phyloP scores from a whole-genome alignment of 2,329 filamentous ascomycete genomes.

The Calycina marina region DNA sequence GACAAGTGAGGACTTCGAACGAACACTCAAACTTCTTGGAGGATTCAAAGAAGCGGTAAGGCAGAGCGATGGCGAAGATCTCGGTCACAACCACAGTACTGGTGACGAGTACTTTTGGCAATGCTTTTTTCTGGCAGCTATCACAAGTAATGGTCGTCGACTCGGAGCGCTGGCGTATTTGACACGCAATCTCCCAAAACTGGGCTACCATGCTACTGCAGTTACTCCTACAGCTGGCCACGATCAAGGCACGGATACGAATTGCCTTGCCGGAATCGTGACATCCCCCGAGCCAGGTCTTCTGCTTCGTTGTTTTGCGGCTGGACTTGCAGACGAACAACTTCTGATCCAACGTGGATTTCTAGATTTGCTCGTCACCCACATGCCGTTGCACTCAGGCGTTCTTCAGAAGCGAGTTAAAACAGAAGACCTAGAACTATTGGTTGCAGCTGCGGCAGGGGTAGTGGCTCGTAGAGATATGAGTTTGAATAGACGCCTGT shows the following conservation, averaged over 20 bases:
- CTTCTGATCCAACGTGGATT: slow-evolving; percentile 88
- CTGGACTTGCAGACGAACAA: slow-evolving; percentile 76
- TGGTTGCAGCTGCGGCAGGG: slow-evolving; percentile 70
- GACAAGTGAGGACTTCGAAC: slow-evolving; percentile 91
- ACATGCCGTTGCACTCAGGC: slow-evolving; percentile 70
- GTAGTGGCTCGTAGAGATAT: slow-evolving; percentile 87
- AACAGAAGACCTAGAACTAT: slow-evolving; percentile 59
- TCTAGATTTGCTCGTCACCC: slow-evolving; percentile 79
- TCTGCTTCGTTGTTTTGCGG: slow-evolving; percentile 79
- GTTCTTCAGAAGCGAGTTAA: slow-evolving; percentile 67
- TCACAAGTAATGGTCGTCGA: slow-evolving; percentile 74
- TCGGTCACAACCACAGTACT: slow-evolving; percentile 37
- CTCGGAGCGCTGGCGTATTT: slow-evolving; percentile 82
- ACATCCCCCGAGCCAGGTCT: slow-evolving; percentile 84
- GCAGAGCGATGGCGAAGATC: slow-evolving; percentile 33
- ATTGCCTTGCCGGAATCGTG: slow-evolving; percentile 48
- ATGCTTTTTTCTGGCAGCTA: slow-evolving; percentile 84
- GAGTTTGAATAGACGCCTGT: slow-evolving; percentile 89
- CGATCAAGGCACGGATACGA: slow-evolving; percentile 27
- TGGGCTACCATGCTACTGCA: slow-evolving; percentile 32
- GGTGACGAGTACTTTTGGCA: slow-evolving; percentile 95
- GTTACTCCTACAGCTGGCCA: slow-evolving; percentile 18
- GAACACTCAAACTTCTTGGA: slow-evolving; percentile 65
- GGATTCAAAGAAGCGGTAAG: slow-evolving; percentile 58
- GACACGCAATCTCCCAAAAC: slow-evolving; percentile 59